These are phyloP conservation scores for Chamaenerion angustifolium DNA, from an alignment of 345 rosid genomes.

Conservation along the genomic window DNA sequence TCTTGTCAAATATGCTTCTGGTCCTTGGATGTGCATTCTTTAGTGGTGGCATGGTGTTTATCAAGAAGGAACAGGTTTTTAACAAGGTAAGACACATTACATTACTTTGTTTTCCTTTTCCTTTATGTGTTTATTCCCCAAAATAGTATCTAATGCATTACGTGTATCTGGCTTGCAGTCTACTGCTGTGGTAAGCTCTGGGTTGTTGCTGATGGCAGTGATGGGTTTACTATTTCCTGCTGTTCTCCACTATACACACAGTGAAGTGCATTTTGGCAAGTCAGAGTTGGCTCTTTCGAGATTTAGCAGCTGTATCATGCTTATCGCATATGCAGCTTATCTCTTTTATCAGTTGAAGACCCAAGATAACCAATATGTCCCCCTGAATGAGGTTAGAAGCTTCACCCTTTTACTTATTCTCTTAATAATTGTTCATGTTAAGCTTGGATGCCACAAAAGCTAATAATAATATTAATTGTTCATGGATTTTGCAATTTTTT, in stretches of 20 bases:
- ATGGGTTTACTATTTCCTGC: slow-evolving; percentile 95
- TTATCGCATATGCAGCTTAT: slow-evolving; percentile 75
- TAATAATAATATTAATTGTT: too few relatives aligned
- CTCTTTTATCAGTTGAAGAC: slow-evolving; percentile 69
- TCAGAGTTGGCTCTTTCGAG: slow-evolving; percentile 91
- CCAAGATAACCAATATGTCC: slow-evolving; percentile 33
- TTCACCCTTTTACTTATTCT: neutral
- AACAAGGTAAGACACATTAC: slow-evolving; percentile 38
- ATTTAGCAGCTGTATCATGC: slow-evolving; percentile 92
- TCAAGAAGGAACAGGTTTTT: slow-evolving; percentile 64
- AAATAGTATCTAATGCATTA: slow-evolving; percentile 2
- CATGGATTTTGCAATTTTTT: too few relatives aligned
- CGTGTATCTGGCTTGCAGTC: slow-evolving; percentile 44
- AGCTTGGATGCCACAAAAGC: too few relatives aligned
- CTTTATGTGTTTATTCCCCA: neutral
- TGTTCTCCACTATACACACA: slow-evolving; percentile 76
- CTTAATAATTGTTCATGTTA: neutral
- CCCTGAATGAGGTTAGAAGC: slow-evolving; percentile 44
- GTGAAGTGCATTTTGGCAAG: slow-evolving; percentile 72
- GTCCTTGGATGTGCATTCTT: slow-evolving; percentile 97
- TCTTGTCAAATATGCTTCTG: slow-evolving; percentile 86
- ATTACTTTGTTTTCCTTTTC: neutral
- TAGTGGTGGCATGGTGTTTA: slow-evolving; percentile 62
- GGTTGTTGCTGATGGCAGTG: slow-evolving; percentile 90
- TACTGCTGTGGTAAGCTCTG: slow-evolving; percentile 66